phyloP scores from a whole-genome alignment of 2,329 filamentous ascomycete genomes.

The Alternaria atra region DNA sequence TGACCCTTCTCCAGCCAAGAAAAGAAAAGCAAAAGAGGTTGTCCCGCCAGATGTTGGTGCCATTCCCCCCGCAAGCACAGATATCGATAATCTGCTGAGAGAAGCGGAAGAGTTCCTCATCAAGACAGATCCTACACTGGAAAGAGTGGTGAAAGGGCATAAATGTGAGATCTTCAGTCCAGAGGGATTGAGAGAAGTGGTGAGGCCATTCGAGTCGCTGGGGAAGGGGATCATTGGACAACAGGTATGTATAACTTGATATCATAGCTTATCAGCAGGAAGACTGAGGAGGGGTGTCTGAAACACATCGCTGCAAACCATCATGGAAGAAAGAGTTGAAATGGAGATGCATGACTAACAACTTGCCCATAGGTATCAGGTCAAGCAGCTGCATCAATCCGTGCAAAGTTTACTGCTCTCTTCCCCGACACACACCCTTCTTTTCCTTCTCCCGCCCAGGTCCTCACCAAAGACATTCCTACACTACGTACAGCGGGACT shows the following conservation, averaged over 20 bases:
- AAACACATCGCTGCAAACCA: too few relatives aligned
- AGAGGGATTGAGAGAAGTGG: slow-evolving; percentile 80
- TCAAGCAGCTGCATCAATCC: slow-evolving; percentile 88
- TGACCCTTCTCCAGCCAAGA: slow-evolving; percentile 51
- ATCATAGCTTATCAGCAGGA: background rate
- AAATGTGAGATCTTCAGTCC: slow-evolving; percentile 82
- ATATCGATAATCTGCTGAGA: slow-evolving; percentile 76
- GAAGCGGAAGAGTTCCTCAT: slow-evolving; percentile 80
- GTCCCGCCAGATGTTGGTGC: slow-evolving; percentile 46
- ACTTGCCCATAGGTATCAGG: slow-evolving; percentile 71
- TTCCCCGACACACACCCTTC: slow-evolving; percentile 61
- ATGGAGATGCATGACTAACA: background rate
- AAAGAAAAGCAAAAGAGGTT: slow-evolving; percentile 52
- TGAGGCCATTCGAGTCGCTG: slow-evolving; percentile 88
- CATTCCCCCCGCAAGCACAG: slow-evolving; percentile 56
- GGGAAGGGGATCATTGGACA: slow-evolving; percentile 92
- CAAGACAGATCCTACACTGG: slow-evolving; percentile 75
- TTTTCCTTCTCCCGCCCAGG: slow-evolving; percentile 81
- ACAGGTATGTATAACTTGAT: slow-evolving; percentile 61
- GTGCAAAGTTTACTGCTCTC: slow-evolving; percentile 64
- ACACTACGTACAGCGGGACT: slow-evolving; percentile 84
- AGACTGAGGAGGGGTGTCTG: background rate
- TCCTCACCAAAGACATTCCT: slow-evolving; percentile 68
- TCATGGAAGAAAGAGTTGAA: background rate
- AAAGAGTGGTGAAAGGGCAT: slow-evolving; percentile 75